A percentile compares a stretch with the other conserved stretches of the same genome.
phyloP scores from a whole-genome alignment of 2,329 filamentous ascomycete genomes.

The Hirsutella thompsonii region DNA sequence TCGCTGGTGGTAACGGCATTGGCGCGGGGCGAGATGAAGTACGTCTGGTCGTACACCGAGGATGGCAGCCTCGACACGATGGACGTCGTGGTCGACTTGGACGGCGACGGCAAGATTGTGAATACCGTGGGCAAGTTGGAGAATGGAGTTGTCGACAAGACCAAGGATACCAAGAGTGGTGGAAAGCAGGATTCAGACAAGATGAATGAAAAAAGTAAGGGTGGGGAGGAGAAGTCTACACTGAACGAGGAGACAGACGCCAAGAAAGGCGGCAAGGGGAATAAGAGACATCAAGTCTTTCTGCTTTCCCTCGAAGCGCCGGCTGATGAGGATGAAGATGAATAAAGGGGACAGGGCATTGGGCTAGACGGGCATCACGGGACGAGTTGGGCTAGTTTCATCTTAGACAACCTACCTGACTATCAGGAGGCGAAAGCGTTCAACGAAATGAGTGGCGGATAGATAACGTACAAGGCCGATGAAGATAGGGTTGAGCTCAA shows the following conservation, averaged over 20 bases:
- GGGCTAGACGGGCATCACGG: too few species aligned
- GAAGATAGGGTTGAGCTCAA: too few species aligned
- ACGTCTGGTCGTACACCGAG: conserved; percentile 78
- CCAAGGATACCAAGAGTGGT: conserved; percentile 13
- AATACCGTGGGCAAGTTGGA: conserved; percentile 24
- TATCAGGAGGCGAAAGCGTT: too few species aligned
- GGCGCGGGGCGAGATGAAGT: conserved; percentile 53
- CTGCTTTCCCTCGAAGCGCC: conserved; percentile 20
- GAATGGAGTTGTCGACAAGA: conserved; percentile 23
- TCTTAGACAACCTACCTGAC: too few species aligned
- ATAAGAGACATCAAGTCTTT: conserved; percentile 17
- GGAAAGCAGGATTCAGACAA: conserved; percentile 6
- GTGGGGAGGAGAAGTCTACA: background rate
- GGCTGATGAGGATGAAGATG: conserved; percentile 7
- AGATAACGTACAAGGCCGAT: too few species aligned
- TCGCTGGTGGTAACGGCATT: conserved; percentile 64
- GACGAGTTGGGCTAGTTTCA: too few species aligned
- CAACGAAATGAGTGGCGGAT: too few species aligned
- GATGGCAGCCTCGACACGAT: conserved; percentile 42
- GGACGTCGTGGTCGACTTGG: conserved; percentile 43
- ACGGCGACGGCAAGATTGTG: conserved; percentile 31
- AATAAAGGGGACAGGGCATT: too few species aligned
- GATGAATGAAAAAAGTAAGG: conserved; percentile 3
- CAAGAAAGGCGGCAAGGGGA: conserved; percentile 6
- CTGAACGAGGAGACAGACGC: conserved; percentile 1